Evolutionary conservation across 345 rosid species (phyloP).

Genomic region (Brassica nigra): DNA sequence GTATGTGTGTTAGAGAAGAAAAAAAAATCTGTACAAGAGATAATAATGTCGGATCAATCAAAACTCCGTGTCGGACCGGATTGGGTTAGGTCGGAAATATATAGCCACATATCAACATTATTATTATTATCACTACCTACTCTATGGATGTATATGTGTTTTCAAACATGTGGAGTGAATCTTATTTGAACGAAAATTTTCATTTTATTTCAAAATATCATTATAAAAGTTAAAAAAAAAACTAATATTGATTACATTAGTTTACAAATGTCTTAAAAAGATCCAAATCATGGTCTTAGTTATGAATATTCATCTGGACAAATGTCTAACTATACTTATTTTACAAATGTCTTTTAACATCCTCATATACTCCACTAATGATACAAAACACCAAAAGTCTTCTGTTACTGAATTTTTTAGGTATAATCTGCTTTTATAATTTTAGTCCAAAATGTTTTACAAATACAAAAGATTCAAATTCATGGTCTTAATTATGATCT

Average conservation of each 20-base stretch:
- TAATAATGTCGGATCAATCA: neutral
- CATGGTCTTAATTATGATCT: neutral
- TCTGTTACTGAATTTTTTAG: neutral
- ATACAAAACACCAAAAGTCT: neutral
- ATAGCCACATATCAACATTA: neutral
- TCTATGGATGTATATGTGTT: neutral
- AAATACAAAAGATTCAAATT: neutral
- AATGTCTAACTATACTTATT: neutral
- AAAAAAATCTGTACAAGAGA: neutral
- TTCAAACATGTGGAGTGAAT: neutral
- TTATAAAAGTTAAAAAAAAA: neutral
- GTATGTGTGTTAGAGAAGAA: neutral
- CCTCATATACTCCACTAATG: neutral
- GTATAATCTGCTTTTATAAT: neutral
- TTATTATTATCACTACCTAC: neutral
- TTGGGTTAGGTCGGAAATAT: slow-evolving; percentile 1
- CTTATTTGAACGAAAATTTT: neutral
- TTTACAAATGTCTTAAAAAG: neutral
- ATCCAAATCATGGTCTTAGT: neutral
- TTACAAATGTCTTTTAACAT: neutral
- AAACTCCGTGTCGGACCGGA: slow-evolving; percentile 7
- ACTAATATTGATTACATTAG: neutral
- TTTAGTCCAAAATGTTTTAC: neutral
- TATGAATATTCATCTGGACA: neutral
- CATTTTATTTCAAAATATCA: neutral